Conservation (phyloP, 1,139 yeast species). For the Lodderomyces parapsilosis region DNA sequence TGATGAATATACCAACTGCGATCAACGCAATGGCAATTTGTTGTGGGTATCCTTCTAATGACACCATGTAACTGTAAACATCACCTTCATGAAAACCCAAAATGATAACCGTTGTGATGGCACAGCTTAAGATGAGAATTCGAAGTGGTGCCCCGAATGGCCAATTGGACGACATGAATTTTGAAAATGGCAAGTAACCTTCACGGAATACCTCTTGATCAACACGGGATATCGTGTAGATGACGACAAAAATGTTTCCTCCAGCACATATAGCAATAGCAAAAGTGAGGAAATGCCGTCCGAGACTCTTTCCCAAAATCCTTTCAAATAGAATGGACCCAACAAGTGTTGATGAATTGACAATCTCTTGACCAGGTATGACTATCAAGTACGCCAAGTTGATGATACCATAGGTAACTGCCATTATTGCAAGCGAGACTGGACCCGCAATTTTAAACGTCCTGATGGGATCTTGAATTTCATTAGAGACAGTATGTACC, state of each 20-base stretch:
- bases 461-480: conserved; percentile 55
- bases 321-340: conserved; percentile 60
- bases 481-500: conserved; percentile 61
- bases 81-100: conserved; percentile 74
- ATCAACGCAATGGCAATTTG: conserved; percentile 49
- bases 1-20: conserved; percentile 52
- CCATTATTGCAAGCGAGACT: conserved; percentile 45
- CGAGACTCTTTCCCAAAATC: conserved; percentile 52
- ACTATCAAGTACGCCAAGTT: conserved; percentile 58
- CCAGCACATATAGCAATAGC: conserved; percentile 61
- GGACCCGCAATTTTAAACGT: conserved; percentile 66
- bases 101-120: conserved; percentile 41
- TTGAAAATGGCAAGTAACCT: conserved; percentile 57
- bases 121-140: conserved; percentile 38
- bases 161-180: conserved; percentile 53
- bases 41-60: conserved; percentile 70
- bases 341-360: conserved; percentile 53
- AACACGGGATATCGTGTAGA: conserved; percentile 58
- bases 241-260: conserved; percentile 62
- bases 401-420: conserved; percentile 51
- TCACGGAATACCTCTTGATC: conserved; percentile 66
- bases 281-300: conserved; percentile 52
- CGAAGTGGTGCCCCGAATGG: conserved; percentile 59
- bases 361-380: conserved; percentile 52
- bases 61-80: conserved; percentile 72